phyloP scores from a whole-genome alignment of 2,329 filamentous ascomycete genomes.

The Colletotrichum tabaci region DNA sequence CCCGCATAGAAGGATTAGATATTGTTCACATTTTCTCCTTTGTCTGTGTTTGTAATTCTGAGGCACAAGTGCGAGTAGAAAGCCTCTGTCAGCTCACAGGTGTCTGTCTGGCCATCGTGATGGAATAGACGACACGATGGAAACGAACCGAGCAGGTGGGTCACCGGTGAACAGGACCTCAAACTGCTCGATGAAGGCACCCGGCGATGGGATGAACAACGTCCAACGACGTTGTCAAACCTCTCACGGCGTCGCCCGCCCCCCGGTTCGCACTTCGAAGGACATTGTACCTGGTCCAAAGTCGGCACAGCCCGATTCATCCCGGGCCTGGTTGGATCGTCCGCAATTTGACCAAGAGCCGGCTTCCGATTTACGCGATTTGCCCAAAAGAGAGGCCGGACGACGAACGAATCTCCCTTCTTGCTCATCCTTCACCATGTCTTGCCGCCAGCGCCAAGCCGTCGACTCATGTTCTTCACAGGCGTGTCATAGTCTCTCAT shows the following conservation, averaged over 20 bases:
- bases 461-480: conserved; percentile 11
- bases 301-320: conserved; percentile 30
- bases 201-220: conserved; percentile 36
- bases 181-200: conserved; percentile 11
- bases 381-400: conserved; percentile 8
- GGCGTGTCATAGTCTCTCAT: not conserved
- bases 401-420: not conserved
- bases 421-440: not conserved
- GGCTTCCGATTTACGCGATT: conserved; percentile 26
- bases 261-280: not conserved
- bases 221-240: not conserved
- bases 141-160: conserved; percentile 18
- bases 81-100: not conserved
- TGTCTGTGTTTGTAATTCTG: not conserved
- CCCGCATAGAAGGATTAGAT: conserved; percentile 8
- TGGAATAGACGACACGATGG: not conserved
- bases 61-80: not conserved
- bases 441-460: conserved; percentile 26
- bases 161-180: not conserved
- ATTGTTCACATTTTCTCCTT: not conserved
- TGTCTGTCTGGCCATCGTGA: not conserved
- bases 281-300: conserved; percentile 4
- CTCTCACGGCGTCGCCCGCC: not conserved
- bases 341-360: conserved; percentile 4
- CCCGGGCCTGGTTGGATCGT: conserved; percentile 11